Percentiles rank a stretch among this genome's conserved stretches.
Conservation (phyloP, 2,329 filamentous ascomycete genomes). For the Penicillium sp. region DNA sequence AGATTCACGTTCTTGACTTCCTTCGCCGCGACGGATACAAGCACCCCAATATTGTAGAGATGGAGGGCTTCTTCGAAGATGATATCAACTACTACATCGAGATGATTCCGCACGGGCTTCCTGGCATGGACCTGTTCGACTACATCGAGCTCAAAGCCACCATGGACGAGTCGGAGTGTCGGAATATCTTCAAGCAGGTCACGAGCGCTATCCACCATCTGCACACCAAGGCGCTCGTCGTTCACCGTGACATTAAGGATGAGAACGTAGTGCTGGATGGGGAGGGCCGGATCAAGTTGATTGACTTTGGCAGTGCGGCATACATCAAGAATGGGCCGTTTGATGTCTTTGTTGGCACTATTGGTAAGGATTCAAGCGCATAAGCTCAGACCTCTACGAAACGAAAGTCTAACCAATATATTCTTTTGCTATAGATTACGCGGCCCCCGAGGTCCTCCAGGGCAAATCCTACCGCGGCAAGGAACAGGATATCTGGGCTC, state of each 20-base stretch:
- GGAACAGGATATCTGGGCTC: slow-evolving; percentile 97
- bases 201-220: slow-evolving; percentile 86
- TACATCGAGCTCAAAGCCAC: slow-evolving; percentile 96
- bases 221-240: slow-evolving; percentile 85
- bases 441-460: slow-evolving; percentile 94
- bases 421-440: slow-evolving; percentile 70
- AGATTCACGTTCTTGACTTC: slow-evolving; percentile 96
- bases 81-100: slow-evolving; percentile 93
- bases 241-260: slow-evolving; percentile 98
- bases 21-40: slow-evolving; percentile 70
- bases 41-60: slow-evolving; percentile 68
- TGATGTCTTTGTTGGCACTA: slow-evolving; percentile 98
- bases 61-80: slow-evolving; percentile 68
- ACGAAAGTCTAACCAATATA: background rate
- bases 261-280: slow-evolving; percentile 97
- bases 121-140: slow-evolving; percentile 98
- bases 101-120: slow-evolving; percentile 89
- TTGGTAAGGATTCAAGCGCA: slow-evolving; percentile 63
- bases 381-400: background rate
- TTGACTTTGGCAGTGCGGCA: slow-evolving; percentile 96
- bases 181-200: slow-evolving; percentile 94
- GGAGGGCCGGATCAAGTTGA: slow-evolving; percentile 92
- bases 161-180: slow-evolving; percentile 93
- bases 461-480: slow-evolving; percentile 91
- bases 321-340: slow-evolving; percentile 99